Conservation (phyloP, 768 basidiomycete species). For the Pisolithus orientalis region DNA sequence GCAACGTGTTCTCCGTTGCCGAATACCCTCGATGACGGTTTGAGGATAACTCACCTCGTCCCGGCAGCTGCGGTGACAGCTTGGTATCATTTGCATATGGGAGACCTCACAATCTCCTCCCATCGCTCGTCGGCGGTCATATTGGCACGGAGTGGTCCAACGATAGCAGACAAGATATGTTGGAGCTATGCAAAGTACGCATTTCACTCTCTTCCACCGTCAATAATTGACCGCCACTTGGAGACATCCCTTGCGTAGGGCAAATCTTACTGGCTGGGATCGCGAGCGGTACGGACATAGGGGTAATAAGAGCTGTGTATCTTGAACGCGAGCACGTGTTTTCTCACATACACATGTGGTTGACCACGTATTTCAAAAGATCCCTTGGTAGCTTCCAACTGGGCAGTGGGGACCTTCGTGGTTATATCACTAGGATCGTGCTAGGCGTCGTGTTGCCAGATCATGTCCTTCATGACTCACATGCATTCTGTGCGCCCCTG, state of each 20-base stretch:
- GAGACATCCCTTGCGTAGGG: slow-evolving; percentile 71
- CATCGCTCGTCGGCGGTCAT: too few species aligned
- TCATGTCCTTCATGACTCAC: slow-evolving; percentile 1
- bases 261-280: slow-evolving; percentile 73
- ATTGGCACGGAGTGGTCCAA: not conserved
- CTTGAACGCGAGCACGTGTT: slow-evolving; percentile 45
- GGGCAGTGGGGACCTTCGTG: slow-evolving; percentile 73
- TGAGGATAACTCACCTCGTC: not conserved
- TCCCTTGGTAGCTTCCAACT: slow-evolving; percentile 63
- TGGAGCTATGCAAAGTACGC: slow-evolving; percentile 27
- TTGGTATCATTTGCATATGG: too few species aligned
- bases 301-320: slow-evolving; percentile 57
- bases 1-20: too few species aligned
- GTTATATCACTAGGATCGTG: slow-evolving; percentile 63
- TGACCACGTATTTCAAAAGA: slow-evolving; percentile 25
- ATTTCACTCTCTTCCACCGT: slow-evolving; percentile 19
- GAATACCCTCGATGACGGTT: too few species aligned
- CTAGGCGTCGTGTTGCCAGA: slow-evolving; percentile 35
- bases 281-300: slow-evolving; percentile 72
- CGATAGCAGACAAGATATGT: slow-evolving; percentile 19
- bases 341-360: not conserved
- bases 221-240: slow-evolving; percentile 55
- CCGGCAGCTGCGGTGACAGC: too few species aligned
- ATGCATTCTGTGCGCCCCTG: slow-evolving; percentile 21
- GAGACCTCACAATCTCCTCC: too few species aligned